Percentiles rank a stretch among this genome's conserved stretches.
Conservation (phyloP, 148 eudicot species). For the Drosera capensis region DNA sequence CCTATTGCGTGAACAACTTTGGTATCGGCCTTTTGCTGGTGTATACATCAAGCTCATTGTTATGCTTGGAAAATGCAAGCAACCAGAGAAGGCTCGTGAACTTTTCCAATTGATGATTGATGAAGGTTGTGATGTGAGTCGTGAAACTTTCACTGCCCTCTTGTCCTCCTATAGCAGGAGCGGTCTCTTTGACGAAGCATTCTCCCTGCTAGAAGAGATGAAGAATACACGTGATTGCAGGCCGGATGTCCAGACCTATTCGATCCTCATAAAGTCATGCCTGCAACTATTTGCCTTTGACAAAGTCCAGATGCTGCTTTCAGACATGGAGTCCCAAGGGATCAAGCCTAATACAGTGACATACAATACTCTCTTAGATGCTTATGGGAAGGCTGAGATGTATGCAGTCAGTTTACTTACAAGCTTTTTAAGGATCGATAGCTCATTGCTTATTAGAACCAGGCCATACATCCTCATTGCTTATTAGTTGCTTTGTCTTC, state of each 20-base stretch:
- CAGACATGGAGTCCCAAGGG: conserved; percentile 65
- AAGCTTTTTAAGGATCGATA: not conserved
- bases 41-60: conserved; percentile 74
- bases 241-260: conserved; percentile 78
- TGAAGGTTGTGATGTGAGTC: conserved; percentile 61
- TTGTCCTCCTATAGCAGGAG: conserved; percentile 85
- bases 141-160: conserved; percentile 78
- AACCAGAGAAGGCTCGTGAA: conserved; percentile 60
- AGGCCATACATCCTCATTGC: too few species aligned
- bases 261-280: conserved; percentile 74
- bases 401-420: conserved; percentile 13
- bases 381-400: conserved; percentile 81
- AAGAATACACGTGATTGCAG: conserved; percentile 42
- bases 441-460: too few species aligned
- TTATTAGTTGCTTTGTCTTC: too few species aligned
- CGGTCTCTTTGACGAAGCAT: conserved; percentile 55
- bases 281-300: conserved; percentile 50
- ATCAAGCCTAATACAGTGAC: conserved; percentile 78
- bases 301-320: conserved; percentile 45
- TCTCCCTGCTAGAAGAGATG: conserved; percentile 64
- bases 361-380: conserved; percentile 70
- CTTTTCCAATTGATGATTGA: conserved; percentile 64
- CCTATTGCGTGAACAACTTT: conserved; percentile 69
- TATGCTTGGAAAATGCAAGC: conserved; percentile 94
- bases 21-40: conserved; percentile 73